Percentiles rank a stretch among this genome's conserved stretches.
phyloP scores from a whole-genome alignment of 2,329 filamentous ascomycete genomes.

The Colletotrichum falcatum region DNA sequence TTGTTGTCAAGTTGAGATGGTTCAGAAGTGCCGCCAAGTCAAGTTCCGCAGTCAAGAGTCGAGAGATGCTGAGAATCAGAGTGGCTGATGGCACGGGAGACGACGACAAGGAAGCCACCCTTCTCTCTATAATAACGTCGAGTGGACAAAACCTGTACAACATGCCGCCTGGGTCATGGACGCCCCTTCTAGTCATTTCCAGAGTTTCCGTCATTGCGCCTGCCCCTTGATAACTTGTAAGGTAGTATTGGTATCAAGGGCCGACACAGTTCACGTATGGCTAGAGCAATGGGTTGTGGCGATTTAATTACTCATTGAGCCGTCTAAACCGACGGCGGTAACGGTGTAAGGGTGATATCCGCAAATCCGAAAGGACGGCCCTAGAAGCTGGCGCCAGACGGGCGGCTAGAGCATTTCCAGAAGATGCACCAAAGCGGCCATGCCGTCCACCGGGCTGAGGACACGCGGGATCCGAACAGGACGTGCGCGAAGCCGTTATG shows the following conservation, averaged over 20 bases:
- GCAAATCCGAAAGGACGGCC: not conserved
- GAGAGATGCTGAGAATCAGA: not conserved
- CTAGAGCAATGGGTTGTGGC: not conserved
- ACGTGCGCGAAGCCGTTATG: slow-evolving; percentile 12
- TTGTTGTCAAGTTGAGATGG: not conserved
- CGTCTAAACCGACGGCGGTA: not conserved
- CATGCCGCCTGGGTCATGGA: not conserved
- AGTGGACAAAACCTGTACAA: not conserved
- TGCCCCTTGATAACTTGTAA: too few species aligned
- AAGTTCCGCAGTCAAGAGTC: not conserved
- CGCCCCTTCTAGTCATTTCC: not conserved
- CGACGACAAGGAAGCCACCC: not conserved
- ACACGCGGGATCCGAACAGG: not conserved
- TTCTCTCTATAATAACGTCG: not conserved
- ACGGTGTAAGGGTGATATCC: too few species aligned
- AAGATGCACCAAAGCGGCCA: slow-evolving; percentile 20
- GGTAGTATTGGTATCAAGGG: too few species aligned
- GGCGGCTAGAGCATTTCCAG: slow-evolving; percentile 1
- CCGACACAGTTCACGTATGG: not conserved
- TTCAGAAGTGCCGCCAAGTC: not conserved
- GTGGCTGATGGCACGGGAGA: too few species aligned
- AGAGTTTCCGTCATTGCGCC: too few species aligned
- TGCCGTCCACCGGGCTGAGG: not conserved
- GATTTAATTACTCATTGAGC: not conserved
- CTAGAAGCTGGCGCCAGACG: not conserved